Base-by-base conservation (phyloP, 352 stramenopile species). In the Halophytophthora polymorphica region DNA sequence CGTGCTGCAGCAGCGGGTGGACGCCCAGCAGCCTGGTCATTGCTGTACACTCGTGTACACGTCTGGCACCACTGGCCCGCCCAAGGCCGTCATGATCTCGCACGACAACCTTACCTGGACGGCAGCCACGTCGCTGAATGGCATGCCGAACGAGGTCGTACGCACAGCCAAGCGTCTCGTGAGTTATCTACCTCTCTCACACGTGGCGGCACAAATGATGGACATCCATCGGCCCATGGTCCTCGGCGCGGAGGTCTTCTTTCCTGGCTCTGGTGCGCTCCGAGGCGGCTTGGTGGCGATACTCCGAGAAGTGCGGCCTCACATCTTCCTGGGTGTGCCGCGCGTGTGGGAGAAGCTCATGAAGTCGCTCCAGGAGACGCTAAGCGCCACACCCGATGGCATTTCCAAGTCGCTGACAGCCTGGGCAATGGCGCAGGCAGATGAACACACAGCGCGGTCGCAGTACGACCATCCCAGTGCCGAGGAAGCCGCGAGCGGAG, bases 21-120 rank as follows among this genome's bases (percentile, higher is more conserved):
- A 37, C 18, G 61, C 58, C 5, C 73, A 86, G 58, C 58, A 56
- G 34, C 75, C 77, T 18, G 75, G 73, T 18, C 71, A 89, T 53
- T 89, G 83, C 61, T 81, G 71, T 42, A 90, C 84, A 33, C 64
- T 97, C 19, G 95, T 97, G 56, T 98, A 97, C 74, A 97, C 88
- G 23, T 96, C 82, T 1, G 92, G 92, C 31, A 86, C 77, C 25
- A 89, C 77, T 3, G 77, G 77, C 13, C 63, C 66, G 19, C 68
- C 77, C 14, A 89, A 89, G 60, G 77, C 65, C 53, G 77, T 86
- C 34, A 86, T 89, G 77, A 77, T 89, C 64, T 86, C 75, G 17
- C 74, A 89, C 52, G 77, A 89, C 62, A 86, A 86, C 54, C 78
- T 87, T 43, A 84, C 77, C 17, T 90, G 79, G 79, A 84, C 73